These are phyloP conservation scores for Candida piceae DNA, from an alignment of 805 yeast genomes.

Conservation along the genomic window DNA sequence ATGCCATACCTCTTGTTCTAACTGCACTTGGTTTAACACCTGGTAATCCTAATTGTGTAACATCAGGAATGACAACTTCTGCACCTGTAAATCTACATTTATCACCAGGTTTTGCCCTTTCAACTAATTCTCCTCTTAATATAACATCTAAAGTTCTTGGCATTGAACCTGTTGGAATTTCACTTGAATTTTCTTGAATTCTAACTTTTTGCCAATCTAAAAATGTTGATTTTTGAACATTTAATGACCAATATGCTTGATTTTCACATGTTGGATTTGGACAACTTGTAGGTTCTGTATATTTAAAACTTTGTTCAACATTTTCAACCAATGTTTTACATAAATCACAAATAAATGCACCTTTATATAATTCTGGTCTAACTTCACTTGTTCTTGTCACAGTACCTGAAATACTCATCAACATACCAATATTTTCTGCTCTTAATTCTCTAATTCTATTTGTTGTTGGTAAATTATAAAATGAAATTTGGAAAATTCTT, in stretches of 20 bases:
- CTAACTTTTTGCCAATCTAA: constrained; percentile 96
- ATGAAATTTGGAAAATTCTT: constrained; percentile 81
- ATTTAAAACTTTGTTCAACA: constrained; percentile 88
- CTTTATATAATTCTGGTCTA: constrained; percentile 86
- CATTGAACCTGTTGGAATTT: constrained; percentile 98
- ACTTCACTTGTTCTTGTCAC: constrained; percentile 96
- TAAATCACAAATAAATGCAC: constrained; percentile 81
- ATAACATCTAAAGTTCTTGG: constrained; percentile 94
- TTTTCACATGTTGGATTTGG: constrained; percentile 84
- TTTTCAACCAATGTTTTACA: constrained; percentile 84
- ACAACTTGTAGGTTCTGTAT: constrained; percentile 92
- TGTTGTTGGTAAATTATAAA: constrained; percentile 77
- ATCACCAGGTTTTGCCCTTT: constrained; percentile 96
- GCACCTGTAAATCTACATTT: constrained; percentile 91
- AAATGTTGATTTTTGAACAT: constrained; percentile 78
- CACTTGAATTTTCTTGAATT: constrained; percentile 93
- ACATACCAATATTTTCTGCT: constrained; percentile 81
- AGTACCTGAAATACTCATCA: constrained; percentile 85
- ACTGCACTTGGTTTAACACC: constrained; percentile 86
- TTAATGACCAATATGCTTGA: constrained; percentile 79
- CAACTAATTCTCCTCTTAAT: constrained; percentile 89
- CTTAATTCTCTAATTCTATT: constrained; percentile 85
- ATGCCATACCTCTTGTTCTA: constrained; percentile 48
- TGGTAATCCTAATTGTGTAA: constrained; percentile 88
- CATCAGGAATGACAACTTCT: constrained; percentile 91